phyloP scores from a whole-genome alignment of 2,329 filamentous ascomycete genomes.

The Monosporascus sp. region DNA sequence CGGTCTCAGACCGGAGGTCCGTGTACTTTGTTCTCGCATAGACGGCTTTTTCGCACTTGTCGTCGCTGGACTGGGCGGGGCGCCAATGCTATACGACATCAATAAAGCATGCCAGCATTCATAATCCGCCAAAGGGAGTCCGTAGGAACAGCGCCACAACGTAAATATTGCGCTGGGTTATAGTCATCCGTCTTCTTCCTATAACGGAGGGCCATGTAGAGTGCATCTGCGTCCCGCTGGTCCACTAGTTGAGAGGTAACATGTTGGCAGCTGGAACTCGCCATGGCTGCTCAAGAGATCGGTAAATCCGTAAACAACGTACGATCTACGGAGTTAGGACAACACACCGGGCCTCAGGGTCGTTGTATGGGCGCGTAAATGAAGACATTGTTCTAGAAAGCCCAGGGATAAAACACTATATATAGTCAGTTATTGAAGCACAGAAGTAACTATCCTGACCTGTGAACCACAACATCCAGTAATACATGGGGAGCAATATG shows the following conservation, averaged over 20 bases:
- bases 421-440: not conserved
- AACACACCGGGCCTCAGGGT: not conserved
- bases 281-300: not conserved
- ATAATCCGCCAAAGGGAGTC: too few species aligned
- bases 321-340: not conserved
- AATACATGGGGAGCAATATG: not conserved
- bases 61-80: not conserved
- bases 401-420: not conserved
- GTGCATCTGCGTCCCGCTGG: not conserved
- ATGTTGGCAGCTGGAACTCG: not conserved
- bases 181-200: not conserved
- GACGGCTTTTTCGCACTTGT: not conserved
- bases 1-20: not conserved
- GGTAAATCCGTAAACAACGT: not conserved
- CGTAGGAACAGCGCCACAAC: not conserved
- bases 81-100: not conserved
- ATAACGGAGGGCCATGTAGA: not conserved
- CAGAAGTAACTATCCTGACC: not conserved
- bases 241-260: not conserved
- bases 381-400: not conserved
- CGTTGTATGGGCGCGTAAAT: not conserved
- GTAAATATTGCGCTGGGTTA: not conserved
- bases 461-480: not conserved
- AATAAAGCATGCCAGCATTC: not conserved
- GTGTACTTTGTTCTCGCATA: not conserved